Evolutionary conservation across 148 eudicot species (phyloP), one percentile per base, ranked within the genome.

Genomic region (Arctostaphylos glauca): DNA sequence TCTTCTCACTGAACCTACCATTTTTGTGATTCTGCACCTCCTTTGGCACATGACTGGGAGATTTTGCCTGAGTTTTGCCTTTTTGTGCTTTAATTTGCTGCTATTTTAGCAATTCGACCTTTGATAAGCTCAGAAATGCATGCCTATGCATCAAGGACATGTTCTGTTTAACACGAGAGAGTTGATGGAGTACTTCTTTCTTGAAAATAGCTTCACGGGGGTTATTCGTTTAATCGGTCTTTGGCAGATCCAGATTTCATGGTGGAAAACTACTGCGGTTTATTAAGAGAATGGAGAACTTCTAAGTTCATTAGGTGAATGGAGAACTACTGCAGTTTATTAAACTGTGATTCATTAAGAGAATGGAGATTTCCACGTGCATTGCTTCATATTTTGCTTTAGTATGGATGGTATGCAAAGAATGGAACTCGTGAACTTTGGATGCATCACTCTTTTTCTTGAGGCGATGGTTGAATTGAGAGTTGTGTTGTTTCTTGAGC

Each of bases 401-500:
- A 52, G 82, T 31, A 60, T 80, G 76, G 3, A 19, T 47, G 55
- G 48, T 44, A 38, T 46, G 67, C 43, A 79, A 79, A 64, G 56
- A 48, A 48, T 46, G 74, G 73, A 48, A 64, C 14, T 21, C 44
- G 21, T 47, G 48, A 38, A 15, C 59, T 78, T 79, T 71, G 18
- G 78, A 67, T 16, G 76, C 76, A 52, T 52, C 49, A 52, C 38
- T 79, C 74, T 71, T 15, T 56, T 44, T 16, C 46, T 84, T 9
- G 44, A 25, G 78, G 48, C 9, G 74, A 31, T 64, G 74, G 47
- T 49, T 66, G 74, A 60, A 80, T 80, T 80, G 73, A 50, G 77
- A 60, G 74, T 80, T 49, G 43, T 23, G 19, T 75, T 44, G 60
- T 75, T 79, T 81, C 67, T 64, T 76, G 81, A 79, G 41, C 85